Base-by-base conservation (phyloP, 169 alveolate species). In the Prorocentrum cordatum region DNA sequence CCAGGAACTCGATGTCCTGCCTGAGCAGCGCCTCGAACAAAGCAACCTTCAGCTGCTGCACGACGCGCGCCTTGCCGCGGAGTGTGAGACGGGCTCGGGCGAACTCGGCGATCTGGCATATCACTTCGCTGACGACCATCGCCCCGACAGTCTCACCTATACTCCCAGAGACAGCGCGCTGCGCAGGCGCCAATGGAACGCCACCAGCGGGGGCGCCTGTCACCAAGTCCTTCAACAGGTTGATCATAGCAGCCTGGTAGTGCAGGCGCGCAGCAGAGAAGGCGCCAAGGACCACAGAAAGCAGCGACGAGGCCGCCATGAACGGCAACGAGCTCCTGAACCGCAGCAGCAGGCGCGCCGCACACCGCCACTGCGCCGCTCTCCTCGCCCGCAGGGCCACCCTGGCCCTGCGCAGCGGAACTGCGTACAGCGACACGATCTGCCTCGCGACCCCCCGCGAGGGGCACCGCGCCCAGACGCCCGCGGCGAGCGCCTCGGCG, bases 91-190 rank as follows among this genome's bases (percentile, higher is more conserved):
- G 87, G 7, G 64, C 87, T 0, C 87, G 87, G 18, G 87, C 87
- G 22, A 77, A 77, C 39, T 77, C 87, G 26, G 75, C 73, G 32
- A 77, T 38, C 87, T 77, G 87, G n/a, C 54, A 24, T 39, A 77
- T 77, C 75, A 58, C 20, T 73, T 77, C 87, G 32, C 87, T 77
- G 45, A 77, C 87, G 33, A 77, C 36, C 87, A 77, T 77, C 24
- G 87, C 87, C n/a, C 87, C 87, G 9, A 77, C 73, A 14, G 87
- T 36, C 64, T 77, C 73, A 39, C 61, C 72, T 16, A 62, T 20
- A 42, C 50, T 39, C 50, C 50, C 22, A 9, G 14, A 39, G 7
- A 9, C 50, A 39, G 14, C 50, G 22, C 7, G 14, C 50, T 14
- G 14, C 50, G 50, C 50, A 7, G 22, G 50, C 14, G 7, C 50